These are phyloP conservation scores for Pichia rugopelliculosa DNA, from an alignment of 805 yeast species.

Conservation along the genomic window DNA sequence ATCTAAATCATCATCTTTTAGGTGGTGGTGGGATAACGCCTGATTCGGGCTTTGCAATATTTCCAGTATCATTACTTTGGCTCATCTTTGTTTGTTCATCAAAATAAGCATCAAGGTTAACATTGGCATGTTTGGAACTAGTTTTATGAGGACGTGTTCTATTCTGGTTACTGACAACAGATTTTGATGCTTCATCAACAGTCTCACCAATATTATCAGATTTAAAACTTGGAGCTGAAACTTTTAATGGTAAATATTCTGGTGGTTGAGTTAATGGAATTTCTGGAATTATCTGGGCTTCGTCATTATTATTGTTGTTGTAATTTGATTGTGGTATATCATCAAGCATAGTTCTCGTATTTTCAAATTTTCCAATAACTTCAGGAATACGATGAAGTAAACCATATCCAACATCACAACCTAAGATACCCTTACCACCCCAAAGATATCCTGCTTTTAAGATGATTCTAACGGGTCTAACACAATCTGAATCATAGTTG, in stretches of 20 bases:
- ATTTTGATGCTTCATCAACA: slow-evolving; percentile 6
- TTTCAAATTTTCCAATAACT: slow-evolving; percentile 37
- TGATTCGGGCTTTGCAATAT: background rate
- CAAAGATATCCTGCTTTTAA: slow-evolving; percentile 66
- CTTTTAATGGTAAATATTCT: slow-evolving; percentile 5
- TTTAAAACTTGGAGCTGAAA: slow-evolving; percentile 5
- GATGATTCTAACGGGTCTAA: slow-evolving; percentile 63
- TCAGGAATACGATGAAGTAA: slow-evolving; percentile 68
- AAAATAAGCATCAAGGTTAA: slow-evolving; percentile 33
- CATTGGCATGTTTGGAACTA: slow-evolving; percentile 4
- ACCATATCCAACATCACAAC: slow-evolving; percentile 95
- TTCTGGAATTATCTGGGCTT: background rate
- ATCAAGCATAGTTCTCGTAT: slow-evolving; percentile 11
- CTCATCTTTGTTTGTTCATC: slow-evolving; percentile 36
- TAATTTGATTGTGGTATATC: slow-evolving; percentile 12
- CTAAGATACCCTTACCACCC: slow-evolving; percentile 82
- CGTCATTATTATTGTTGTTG: background rate
- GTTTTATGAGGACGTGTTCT: slow-evolving; percentile 1
- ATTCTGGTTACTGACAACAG: slow-evolving; percentile 3
- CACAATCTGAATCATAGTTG: slow-evolving; percentile 78
- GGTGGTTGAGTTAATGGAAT: slow-evolving; percentile 5
- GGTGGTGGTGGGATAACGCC: slow-evolving; percentile 10
- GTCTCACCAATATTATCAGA: slow-evolving; percentile 1
- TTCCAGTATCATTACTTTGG: slow-evolving; percentile 29
- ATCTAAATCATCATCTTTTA: background rate